Evolutionary conservation across 345 rosid genomes (phyloP), one percentile per base, ranked within the genome.

Genomic region (Ailanthus altissimus): DNA sequence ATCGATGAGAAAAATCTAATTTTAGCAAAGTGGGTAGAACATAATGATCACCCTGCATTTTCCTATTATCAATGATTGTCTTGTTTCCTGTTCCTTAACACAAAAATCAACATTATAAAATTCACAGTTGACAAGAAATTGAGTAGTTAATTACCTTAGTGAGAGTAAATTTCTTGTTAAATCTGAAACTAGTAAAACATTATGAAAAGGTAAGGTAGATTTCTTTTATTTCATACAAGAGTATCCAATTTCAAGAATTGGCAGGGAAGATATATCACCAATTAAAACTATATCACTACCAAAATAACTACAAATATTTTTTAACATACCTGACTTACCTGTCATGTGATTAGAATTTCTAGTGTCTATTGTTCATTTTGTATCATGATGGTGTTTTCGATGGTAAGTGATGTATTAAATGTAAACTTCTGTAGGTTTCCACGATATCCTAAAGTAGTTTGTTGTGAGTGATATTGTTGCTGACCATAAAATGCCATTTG

Each of bases 401-500:
- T 10, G 11, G 73, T 67, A n/a, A 64, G 69, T 18, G 69, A 13
- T 40, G 69, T 26, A 4, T 4, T 18, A 0, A 53, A 20, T 2
- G 25, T 18, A 46, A 60, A 26, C 65, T 36, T 16, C 14, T 28
- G 42, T 60, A 0, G 26, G 14, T 12, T 12, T 36, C 60, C 21
- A 65, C 79, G 6, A 49, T 76, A 3, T 60, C 2, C 3, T 32
- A 3, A 32, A 32, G 38, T 32, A 32, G 38, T 32, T 32, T 2
- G 6, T 32, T 26, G 72, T 2, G 64, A 47, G 15, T 63, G 25
- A 18, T 43, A 51, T 20, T 78, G 58, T 16, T 78, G 57, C 26
- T 77, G 26, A 0, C 77, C 59, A 56, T 78, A 72, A 5, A 78
- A 78, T 51, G 67, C 47, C 20, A 78, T 12, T 0, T 78, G 73